These are phyloP conservation scores for Chaetothyriales sp. DNA, from an alignment of 2,329 filamentous ascomycete genomes.

Conservation along the genomic window DNA sequence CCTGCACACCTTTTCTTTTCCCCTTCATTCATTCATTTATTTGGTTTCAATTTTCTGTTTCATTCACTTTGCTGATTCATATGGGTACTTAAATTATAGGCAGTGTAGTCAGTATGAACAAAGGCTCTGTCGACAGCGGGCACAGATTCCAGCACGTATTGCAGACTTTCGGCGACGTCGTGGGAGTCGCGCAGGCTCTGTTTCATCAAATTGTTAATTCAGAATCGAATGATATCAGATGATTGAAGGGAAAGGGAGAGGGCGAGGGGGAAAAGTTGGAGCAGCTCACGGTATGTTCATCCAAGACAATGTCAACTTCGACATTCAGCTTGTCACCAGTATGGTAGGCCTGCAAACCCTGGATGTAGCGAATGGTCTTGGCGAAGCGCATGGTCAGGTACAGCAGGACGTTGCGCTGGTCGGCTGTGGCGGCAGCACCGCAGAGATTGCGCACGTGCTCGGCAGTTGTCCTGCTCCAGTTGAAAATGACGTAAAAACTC, in stretches of 20 bases:
- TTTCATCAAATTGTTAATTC: background rate
- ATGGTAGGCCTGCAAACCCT: slow-evolving; percentile 74
- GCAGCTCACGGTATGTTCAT: slow-evolving; percentile 44
- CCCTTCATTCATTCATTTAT: background rate
- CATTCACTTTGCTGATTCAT: slow-evolving; percentile 19
- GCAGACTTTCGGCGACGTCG: slow-evolving; percentile 63
- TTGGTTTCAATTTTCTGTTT: background rate
- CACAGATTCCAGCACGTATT: slow-evolving; percentile 74
- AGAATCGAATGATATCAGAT: too few species aligned
- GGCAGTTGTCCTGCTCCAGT: slow-evolving; percentile 60
- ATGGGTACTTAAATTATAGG: slow-evolving; percentile 32
- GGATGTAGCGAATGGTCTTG: slow-evolving; percentile 71
- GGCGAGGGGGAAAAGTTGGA: background rate
- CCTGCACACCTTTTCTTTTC: background rate
- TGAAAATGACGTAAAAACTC: slow-evolving; percentile 65
- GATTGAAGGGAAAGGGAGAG: too few species aligned
- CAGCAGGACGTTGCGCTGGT: slow-evolving; percentile 70
- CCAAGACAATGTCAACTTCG: slow-evolving; percentile 70
- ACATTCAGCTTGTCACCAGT: slow-evolving; percentile 75
- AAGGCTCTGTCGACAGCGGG: slow-evolving; percentile 63
- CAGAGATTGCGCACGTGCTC: slow-evolving; percentile 71
- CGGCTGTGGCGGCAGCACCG: slow-evolving; percentile 63
- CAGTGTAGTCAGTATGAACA: slow-evolving; percentile 38
- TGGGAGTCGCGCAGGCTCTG: slow-evolving; percentile 60
- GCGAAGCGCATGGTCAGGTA: slow-evolving; percentile 93